Evolutionary conservation across 257 asterid species (phyloP).

Genomic region (Forsythia viridissima): DNA sequence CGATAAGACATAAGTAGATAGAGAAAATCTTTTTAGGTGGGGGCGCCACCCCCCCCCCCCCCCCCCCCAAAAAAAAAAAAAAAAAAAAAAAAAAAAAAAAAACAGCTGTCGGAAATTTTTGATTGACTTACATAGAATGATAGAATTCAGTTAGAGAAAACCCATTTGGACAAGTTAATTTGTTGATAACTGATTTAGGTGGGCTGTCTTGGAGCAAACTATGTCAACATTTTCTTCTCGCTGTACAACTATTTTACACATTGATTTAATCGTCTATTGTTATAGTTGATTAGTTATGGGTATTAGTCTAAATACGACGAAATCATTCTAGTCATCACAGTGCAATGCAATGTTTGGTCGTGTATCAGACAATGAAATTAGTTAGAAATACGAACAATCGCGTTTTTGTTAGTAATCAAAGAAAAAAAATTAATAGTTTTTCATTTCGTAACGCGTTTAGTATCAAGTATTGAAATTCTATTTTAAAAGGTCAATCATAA

Average conservation of each 20-base stretch:
- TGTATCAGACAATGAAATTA: too few species aligned
- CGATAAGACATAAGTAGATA: conserved; percentile 5
- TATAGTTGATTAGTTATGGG: neutral
- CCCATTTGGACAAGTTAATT: neutral
- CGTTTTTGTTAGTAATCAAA: neutral
- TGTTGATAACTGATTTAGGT: conserved; percentile 15
- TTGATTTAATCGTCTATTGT: neutral
- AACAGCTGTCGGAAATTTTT: neutral
- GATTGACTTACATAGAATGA: conserved; percentile 16
- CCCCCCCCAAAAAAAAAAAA: too few species aligned
- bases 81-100: too few species aligned
- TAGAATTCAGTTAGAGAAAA: conserved; percentile 25
- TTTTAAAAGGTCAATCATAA: neutral
- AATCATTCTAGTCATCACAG: too few species aligned
- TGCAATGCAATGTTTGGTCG: too few species aligned
- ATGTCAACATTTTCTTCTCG: neutral
- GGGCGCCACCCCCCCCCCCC: too few species aligned
- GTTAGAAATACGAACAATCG: neutral
- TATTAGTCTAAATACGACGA: too few species aligned
- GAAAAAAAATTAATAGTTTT: too few species aligned
- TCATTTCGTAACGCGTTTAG: neutral
- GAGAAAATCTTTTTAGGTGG: conserved; percentile 15
- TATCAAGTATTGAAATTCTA: neutral
- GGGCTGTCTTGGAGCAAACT: conserved; percentile 15
- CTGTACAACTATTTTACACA: neutral